Conservation (phyloP, 441 rosid species). For the Euphorbia corollata region DNA sequence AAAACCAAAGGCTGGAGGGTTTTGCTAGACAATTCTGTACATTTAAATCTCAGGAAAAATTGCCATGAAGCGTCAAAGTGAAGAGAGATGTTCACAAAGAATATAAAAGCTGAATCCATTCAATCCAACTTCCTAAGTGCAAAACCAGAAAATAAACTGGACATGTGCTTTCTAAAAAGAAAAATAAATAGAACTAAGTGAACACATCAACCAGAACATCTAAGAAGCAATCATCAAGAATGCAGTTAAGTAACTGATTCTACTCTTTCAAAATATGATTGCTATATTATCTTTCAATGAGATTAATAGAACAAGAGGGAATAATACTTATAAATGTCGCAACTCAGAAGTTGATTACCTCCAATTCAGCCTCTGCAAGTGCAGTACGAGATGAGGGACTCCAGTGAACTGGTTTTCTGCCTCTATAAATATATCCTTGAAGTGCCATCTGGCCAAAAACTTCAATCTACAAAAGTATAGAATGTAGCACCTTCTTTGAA, state of each 20-base stretch:
- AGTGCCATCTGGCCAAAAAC: slow-evolving; percentile 88
- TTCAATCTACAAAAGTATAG: slow-evolving; percentile 80
- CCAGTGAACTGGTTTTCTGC: slow-evolving; percentile 97
- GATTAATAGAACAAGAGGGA: neutral
- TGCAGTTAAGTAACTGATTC: neutral
- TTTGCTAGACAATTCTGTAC: slow-evolving; percentile 6
- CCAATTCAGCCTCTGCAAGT: slow-evolving; percentile 99
- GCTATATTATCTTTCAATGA: neutral
- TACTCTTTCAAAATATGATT: neutral
- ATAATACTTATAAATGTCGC: neutral
- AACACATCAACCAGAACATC: neutral
- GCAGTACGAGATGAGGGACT: slow-evolving; percentile 98
- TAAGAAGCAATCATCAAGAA: neutral
- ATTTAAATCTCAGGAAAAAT: slow-evolving; percentile 1
- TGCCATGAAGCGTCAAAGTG: neutral
- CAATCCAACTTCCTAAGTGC: neutral
- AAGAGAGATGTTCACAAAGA: neutral
- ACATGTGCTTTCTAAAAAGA: no score
- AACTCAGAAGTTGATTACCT: slow-evolving; percentile 45
- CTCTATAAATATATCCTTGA: slow-evolving; percentile 83
- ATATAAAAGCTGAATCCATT: neutral
- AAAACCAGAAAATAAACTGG: slow-evolving; percentile 2
- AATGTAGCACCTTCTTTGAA: slow-evolving; percentile 16
- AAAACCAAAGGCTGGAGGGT: neutral
- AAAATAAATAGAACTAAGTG: no score